Conservation (phyloP, 805 yeast genomes). For the Deakozyma indianensis region DNA sequence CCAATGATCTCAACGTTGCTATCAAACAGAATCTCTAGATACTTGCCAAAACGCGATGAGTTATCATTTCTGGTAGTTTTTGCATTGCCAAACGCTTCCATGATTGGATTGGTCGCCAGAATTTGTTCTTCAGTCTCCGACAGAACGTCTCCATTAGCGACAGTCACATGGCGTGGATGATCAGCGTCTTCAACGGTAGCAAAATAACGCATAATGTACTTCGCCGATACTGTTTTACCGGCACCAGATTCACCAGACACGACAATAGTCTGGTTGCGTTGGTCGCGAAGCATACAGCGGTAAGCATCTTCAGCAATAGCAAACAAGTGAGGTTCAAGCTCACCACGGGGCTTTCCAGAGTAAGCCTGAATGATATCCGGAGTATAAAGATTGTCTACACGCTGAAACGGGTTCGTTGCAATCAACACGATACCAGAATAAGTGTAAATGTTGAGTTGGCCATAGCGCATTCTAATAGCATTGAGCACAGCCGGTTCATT, state of each 20-base stretch:
- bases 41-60: constrained; percentile 95
- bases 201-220: constrained; percentile 92
- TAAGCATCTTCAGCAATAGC: constrained; percentile 98
- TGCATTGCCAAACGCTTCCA: constrained; percentile 98
- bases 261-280: constrained; percentile 83
- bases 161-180: constrained; percentile 14
- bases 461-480: constrained; percentile 79
- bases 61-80: constrained; percentile 95
- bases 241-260: constrained; percentile 98
- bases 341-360: constrained; percentile 86
- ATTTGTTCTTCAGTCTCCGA: constrained; percentile 88
- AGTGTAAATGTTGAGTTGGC: constrained; percentile 84
- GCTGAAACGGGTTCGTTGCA: constrained; percentile 91
- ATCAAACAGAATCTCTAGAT: constrained; percentile 80
- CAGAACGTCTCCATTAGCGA: constrained; percentile 36
- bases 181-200: constrained; percentile 69
- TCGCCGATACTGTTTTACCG: constrained; percentile 95
- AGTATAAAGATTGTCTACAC: constrained; percentile 80
- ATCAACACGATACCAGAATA: constrained; percentile 94
- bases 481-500: constrained; percentile 95
- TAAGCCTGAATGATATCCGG: constrained; percentile 90
- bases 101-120: constrained; percentile 89
- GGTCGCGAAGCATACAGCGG: constrained; percentile 79
- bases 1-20: constrained; percentile 68
- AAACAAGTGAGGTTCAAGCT: constrained; percentile 90